Evolutionary conservation across 768 basidiomycete genomes (phyloP).

Genomic region (Leccinum broughii): DNA sequence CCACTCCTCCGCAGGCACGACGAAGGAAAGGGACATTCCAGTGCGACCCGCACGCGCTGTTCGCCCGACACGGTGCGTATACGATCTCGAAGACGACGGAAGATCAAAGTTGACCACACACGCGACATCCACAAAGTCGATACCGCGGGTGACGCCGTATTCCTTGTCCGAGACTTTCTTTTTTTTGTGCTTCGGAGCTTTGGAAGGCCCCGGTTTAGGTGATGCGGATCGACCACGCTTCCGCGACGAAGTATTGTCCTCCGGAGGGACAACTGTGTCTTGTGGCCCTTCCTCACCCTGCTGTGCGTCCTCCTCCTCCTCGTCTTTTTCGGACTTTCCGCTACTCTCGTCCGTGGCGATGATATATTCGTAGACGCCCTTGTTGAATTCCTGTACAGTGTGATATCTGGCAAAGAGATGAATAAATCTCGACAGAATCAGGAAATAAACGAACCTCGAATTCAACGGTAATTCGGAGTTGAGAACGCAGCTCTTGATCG

Average conservation of each 20-base stretch:
- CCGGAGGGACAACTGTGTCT: neutral
- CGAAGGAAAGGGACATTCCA: slow-evolving; percentile 88
- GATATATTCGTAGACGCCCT: slow-evolving; percentile 97
- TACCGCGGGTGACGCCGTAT: slow-evolving; percentile 92
- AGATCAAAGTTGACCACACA: slow-evolving; percentile 88
- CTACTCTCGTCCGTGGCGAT: slow-evolving; percentile 95
- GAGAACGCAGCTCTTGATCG: slow-evolving; percentile 92
- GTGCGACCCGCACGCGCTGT: slow-evolving; percentile 95
- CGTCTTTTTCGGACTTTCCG: slow-evolving; percentile 49
- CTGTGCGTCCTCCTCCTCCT: slow-evolving; percentile 36
- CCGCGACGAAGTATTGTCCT: slow-evolving; percentile 32
- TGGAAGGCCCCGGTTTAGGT: slow-evolving; percentile 39
- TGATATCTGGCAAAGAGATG: slow-evolving; percentile 66
- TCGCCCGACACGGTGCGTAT: slow-evolving; percentile 94
- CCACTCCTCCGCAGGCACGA: slow-evolving; percentile 70
- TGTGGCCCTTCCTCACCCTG: slow-evolving; percentile 35
- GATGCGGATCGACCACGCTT: slow-evolving; percentile 63
- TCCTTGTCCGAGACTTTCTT: slow-evolving; percentile 59
- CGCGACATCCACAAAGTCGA: slow-evolving; percentile 96
- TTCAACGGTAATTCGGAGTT: slow-evolving; percentile 96
- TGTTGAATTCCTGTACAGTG: slow-evolving; percentile 97
- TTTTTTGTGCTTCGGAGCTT: slow-evolving; percentile 54
- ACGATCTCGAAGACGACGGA: slow-evolving; percentile 82
- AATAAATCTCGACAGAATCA: neutral
- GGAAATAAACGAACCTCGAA: slow-evolving; percentile 56